Percentiles rank a stretch among this genome's conserved stretches.
Conservation (phyloP, 805 yeast genomes). For the Metschnikowia shivogae region DNA sequence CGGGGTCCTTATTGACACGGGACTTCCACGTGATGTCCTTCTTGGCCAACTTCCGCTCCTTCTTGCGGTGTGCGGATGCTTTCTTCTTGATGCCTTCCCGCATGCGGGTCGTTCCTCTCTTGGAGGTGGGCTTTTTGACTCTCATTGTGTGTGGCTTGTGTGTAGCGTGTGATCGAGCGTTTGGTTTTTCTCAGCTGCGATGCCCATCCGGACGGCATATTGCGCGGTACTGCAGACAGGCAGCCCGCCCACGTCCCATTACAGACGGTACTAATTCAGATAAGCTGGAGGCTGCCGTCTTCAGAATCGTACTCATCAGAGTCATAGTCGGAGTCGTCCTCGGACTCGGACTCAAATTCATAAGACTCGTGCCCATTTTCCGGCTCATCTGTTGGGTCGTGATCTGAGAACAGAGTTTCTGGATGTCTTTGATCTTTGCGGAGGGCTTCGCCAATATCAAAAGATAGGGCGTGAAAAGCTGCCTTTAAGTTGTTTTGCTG, state of each 20-base stretch:
- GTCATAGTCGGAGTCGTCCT: neutral
- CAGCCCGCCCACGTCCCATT: neutral
- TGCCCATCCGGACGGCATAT: slow-evolving; percentile 11
- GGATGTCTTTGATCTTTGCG: neutral
- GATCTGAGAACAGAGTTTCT: neutral
- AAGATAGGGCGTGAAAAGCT: neutral
- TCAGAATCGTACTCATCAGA: neutral
- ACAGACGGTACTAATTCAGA: neutral
- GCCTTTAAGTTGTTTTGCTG: neutral
- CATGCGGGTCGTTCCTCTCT: slow-evolving; percentile 88
- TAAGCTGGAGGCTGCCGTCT: neutral
- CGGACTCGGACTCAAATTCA: neutral
- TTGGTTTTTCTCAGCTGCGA: slow-evolving; percentile 9
- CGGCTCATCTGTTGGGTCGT: neutral
- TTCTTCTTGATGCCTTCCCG: slow-evolving; percentile 96
- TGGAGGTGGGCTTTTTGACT: slow-evolving; percentile 67
- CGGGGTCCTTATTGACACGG: slow-evolving; percentile 78
- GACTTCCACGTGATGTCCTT: slow-evolving; percentile 94
- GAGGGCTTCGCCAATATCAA: neutral
- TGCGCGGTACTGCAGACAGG: neutral
- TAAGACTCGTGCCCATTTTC: neutral
- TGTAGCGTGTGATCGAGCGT: neutral
- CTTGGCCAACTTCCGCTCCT: slow-evolving; percentile 76
- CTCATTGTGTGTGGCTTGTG: slow-evolving; percentile 28
- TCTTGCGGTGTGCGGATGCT: slow-evolving; percentile 86